Percentiles rank a stretch among this genome's conserved stretches.
phyloP scores from a whole-genome alignment of 208 protist species.

The Leishmania amazonensis region DNA sequence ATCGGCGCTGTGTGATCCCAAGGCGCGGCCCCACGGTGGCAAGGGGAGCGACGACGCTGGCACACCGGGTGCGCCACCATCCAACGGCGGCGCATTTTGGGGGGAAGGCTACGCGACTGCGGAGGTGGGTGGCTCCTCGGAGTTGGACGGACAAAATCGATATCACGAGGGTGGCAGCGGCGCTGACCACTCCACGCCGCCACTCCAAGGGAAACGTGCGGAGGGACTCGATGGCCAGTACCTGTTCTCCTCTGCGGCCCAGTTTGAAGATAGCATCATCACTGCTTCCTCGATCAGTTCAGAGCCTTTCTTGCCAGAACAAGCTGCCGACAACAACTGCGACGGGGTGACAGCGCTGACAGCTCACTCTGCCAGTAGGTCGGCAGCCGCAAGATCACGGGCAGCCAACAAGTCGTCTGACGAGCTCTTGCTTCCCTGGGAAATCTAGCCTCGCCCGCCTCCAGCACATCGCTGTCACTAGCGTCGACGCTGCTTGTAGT shows the following conservation, averaged over 20 bases:
- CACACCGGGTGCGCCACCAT: no score
- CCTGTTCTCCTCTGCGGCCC: background rate
- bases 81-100: background rate
- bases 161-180: background rate
- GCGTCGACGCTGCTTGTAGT: background rate
- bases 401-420: background rate
- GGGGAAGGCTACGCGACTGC: background rate
- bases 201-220: background rate
- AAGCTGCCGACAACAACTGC: background rate
- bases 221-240: background rate
- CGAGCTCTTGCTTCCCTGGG: conserved; percentile 14
- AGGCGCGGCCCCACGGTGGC: no score
- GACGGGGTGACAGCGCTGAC: background rate
- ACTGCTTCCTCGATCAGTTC: conserved; percentile 1
- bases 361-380: background rate
- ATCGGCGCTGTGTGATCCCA: background rate
- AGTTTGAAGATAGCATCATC: background rate
- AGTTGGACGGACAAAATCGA: background rate
- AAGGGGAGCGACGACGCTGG: background rate
- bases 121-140: background rate
- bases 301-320: background rate
- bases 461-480: background rate
- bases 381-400: background rate
- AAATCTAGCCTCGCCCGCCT: background rate
- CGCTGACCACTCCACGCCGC: background rate